A percentile compares a stretch with the other conserved stretches of the same genome.
These are phyloP conservation scores for Pseudonitzschia multiseries DNA, from an alignment of 108 stramenopile species.

Conservation along the genomic window DNA sequence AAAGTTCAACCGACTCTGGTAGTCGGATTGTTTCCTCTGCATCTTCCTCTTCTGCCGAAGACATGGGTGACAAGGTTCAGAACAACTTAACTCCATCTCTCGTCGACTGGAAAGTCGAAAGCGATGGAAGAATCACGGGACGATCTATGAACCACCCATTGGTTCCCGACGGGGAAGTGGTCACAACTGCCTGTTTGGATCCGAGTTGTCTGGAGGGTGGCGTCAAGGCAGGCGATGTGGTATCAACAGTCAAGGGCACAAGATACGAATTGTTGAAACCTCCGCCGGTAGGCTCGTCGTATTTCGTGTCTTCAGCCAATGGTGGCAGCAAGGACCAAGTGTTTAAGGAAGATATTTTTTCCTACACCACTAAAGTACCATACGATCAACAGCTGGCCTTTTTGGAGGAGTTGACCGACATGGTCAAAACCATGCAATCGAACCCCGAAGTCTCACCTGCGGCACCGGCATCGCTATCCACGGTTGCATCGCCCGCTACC, in stretches of 20 bases:
- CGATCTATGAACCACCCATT: constrained; percentile 1
- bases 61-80: neutral
- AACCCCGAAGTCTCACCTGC: neutral
- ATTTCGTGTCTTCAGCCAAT: neutral
- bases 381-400: constrained; percentile 16
- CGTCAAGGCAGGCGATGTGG: neutral
- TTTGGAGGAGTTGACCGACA: constrained; percentile 15
- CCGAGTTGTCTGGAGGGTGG: neutral
- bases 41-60: constrained; percentile 8
- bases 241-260: constrained; percentile 7
- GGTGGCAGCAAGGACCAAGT: neutral
- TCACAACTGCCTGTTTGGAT: constrained; percentile 7
- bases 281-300: neutral
- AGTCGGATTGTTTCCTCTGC: neutral
- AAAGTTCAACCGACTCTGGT: neutral
- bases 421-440: constrained; percentile 7
- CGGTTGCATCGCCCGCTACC: neutral
- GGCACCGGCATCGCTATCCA: neutral
- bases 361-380: constrained; percentile 1
- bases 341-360: neutral
- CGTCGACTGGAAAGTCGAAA: constrained; percentile 17
- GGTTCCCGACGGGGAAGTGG: constrained; percentile 12
- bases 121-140: constrained; percentile 10
- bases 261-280: constrained; percentile 14
- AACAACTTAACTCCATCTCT: neutral